Evolutionary conservation across 73 alveolate species (phyloP).

Genomic region (Diophrys sp.): DNA sequence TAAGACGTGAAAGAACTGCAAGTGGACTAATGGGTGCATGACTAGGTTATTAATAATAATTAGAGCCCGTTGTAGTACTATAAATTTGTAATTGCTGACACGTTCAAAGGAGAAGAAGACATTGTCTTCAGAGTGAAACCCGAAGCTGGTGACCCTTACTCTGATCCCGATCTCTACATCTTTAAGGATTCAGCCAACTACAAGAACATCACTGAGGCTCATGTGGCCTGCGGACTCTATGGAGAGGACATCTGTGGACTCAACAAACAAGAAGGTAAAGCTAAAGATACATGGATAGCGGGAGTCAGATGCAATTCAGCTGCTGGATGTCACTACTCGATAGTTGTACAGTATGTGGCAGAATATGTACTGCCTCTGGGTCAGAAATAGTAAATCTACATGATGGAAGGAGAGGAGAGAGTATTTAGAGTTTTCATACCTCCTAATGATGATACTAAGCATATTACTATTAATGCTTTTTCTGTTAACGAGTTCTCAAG

Average conservation of each 20-base stretch:
- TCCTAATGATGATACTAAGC: neutral
- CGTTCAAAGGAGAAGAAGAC: neutral
- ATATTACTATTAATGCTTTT: neutral
- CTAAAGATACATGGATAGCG: neutral
- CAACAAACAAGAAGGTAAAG: neutral
- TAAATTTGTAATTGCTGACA: neutral
- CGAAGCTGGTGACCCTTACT: neutral
- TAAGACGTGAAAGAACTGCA: neutral
- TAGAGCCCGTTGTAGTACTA: neutral
- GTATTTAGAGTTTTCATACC: slow-evolving; percentile 23
- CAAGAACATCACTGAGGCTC: neutral
- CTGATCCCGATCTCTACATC: neutral
- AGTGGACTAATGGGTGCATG: neutral
- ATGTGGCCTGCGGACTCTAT: slow-evolving; percentile 2
- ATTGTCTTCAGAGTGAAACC: neutral
- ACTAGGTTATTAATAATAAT: neutral
- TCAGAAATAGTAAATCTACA: neutral
- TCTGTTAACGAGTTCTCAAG: neutral
- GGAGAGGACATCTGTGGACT: slow-evolving; percentile 29
- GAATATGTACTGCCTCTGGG: slow-evolving; percentile 3
- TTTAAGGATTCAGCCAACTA: neutral
- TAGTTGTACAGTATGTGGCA: neutral
- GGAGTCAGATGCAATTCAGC: slow-evolving; percentile 25
- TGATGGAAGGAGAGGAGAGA: slow-evolving; percentile 10
- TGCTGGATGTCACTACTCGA: slow-evolving; percentile 1